phyloP scores from a whole-genome alignment of 805 yeast species.

The Zygosaccharomyces gambellarensis region DNA sequence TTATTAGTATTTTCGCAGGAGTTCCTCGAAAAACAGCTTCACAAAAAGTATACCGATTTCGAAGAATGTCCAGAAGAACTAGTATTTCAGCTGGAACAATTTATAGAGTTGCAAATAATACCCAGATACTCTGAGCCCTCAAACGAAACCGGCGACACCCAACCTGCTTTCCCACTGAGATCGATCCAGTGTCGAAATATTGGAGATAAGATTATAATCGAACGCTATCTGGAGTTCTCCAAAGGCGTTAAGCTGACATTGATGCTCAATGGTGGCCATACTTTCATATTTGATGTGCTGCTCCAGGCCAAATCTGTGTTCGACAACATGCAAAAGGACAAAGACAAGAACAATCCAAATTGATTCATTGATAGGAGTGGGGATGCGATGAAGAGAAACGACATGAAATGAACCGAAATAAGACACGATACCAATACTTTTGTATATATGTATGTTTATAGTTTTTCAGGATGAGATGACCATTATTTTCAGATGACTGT shows the following conservation, averaged over 20 bases:
- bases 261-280: slow-evolving; percentile 52
- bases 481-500: slow-evolving; percentile 1
- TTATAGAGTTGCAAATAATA: slow-evolving; percentile 34
- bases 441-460: no score
- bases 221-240: slow-evolving; percentile 37
- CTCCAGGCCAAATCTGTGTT: slow-evolving; percentile 46
- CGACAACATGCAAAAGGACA: slow-evolving; percentile 28
- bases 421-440: no score
- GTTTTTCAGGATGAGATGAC: no score
- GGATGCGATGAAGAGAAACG: background rate
- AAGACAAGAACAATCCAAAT: background rate
- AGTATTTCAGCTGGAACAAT: slow-evolving; percentile 38
- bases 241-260: slow-evolving; percentile 42
- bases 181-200: slow-evolving; percentile 12
- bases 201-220: slow-evolving; percentile 21
- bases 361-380: background rate
- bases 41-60: slow-evolving; percentile 38
- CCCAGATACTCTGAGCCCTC: slow-evolving; percentile 17
- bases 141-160: background rate
- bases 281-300: slow-evolving; percentile 54
- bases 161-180: slow-evolving; percentile 2
- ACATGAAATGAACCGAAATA: no score
- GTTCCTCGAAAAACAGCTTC: slow-evolving; percentile 16
- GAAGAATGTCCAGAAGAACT: slow-evolving; percentile 38
- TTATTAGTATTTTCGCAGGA: slow-evolving; percentile 26